These are phyloP conservation scores for Solanum ossicruentum DNA, from an alignment of 257 asterid species.

Conservation along the genomic window DNA sequence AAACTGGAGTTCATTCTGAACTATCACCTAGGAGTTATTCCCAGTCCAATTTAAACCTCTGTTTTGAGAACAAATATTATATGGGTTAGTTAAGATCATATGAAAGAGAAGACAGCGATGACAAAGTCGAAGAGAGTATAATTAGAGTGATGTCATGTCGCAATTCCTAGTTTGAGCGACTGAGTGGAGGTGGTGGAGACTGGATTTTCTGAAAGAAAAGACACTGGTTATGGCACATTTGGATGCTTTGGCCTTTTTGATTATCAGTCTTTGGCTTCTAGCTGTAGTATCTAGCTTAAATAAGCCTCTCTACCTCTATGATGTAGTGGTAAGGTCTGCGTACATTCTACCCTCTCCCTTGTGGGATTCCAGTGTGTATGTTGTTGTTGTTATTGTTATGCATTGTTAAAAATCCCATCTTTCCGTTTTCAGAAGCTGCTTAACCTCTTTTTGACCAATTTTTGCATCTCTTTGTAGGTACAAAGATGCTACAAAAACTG, in stretches of 20 bases:
- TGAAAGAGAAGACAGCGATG: background rate
- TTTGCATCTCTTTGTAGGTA: constrained; percentile 40
- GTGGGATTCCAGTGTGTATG: no score
- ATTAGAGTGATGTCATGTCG: constrained; percentile 21
- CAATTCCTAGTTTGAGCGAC: constrained; percentile 54
- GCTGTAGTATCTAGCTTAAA: constrained; percentile 69
- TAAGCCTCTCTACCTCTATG: background rate
- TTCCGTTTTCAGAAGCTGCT: background rate
- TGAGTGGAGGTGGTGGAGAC: constrained; percentile 74
- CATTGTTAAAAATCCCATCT: background rate
- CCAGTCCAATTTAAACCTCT: background rate
- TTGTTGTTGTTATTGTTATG: no score
- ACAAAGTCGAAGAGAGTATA: background rate
- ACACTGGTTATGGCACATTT: constrained; percentile 81
- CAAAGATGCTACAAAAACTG: constrained; percentile 82
- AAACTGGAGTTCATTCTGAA: background rate
- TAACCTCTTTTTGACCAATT: background rate
- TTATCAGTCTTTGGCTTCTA: constrained; percentile 50
- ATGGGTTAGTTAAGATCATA: background rate
- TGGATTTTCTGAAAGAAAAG: constrained; percentile 64
- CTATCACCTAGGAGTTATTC: background rate
- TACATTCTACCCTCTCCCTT: no score
- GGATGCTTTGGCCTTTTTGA: constrained; percentile 70
- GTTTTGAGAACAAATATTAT: background rate
- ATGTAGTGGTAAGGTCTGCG: no score